These are phyloP conservation scores for Corylus heterophylla DNA, from an alignment of 306 rosid genomes.

Conservation along the genomic window DNA sequence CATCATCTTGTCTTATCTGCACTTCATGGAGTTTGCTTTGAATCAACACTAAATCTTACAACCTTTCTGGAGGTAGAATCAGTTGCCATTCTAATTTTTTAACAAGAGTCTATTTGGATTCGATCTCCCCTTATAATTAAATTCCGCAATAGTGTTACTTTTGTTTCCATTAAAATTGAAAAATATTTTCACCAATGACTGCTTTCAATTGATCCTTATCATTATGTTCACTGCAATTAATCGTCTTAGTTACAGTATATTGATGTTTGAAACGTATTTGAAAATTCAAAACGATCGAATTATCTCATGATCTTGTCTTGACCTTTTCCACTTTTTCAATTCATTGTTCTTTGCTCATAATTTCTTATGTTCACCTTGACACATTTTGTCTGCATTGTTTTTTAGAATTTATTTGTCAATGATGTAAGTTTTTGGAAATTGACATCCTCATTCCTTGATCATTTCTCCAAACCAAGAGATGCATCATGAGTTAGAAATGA, in stretches of 20 bases:
- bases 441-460: neutral
- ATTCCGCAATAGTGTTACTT: neutral
- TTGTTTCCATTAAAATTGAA: neutral
- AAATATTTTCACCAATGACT: neutral
- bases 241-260: neutral
- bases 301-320: neutral
- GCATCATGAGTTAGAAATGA: slow-evolving; percentile 15
- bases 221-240: neutral
- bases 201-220: neutral
- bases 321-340: neutral
- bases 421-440: neutral
- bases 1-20: no score
- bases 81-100: no score
- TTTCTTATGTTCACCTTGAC: neutral
- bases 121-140: neutral
- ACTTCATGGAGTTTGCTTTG: no score
- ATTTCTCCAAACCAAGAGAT: slow-evolving; percentile 10
- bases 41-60: no score
- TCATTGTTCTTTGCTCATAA: neutral
- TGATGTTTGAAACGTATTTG: neutral
- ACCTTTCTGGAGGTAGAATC: no score
- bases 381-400: neutral
- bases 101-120: neutral
- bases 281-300: neutral
- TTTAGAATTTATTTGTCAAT: neutral